A percentile compares a stretch with the other conserved stretches of the same genome.
Evolutionary conservation across 2,329 filamentous ascomycete species (phyloP).

Genomic region (Aspergillus neotritici): DNA sequence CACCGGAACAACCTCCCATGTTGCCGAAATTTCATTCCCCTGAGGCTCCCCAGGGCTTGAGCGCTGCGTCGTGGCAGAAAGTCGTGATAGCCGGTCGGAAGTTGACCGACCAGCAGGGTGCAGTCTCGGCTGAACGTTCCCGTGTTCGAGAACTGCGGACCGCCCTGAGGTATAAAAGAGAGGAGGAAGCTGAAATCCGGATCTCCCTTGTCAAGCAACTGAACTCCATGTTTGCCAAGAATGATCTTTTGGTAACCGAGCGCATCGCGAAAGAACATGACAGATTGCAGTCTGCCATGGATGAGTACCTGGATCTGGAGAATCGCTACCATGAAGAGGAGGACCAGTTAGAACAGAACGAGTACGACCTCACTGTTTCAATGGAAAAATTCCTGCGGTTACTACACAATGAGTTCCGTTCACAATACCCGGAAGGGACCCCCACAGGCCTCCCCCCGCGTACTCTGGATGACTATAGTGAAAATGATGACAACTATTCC

Average conservation of each 20-base stretch:
- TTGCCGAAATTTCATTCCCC: too few relatives aligned
- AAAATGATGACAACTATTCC: slow-evolving; percentile 2
- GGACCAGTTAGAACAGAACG: slow-evolving; percentile 22
- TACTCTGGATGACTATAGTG: too few relatives aligned
- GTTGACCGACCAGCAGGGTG: slow-evolving; percentile 11
- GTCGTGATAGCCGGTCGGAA: slow-evolving; percentile 4
- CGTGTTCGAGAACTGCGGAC: slow-evolving; percentile 19
- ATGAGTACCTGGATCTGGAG: slow-evolving; percentile 22
- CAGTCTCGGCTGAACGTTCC: slow-evolving; percentile 15
- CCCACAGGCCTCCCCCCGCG: neutral
- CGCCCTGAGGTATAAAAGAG: slow-evolving; percentile 20
- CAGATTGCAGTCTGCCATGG: slow-evolving; percentile 15
- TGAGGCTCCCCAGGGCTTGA: too few relatives aligned
- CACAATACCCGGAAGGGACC: neutral
- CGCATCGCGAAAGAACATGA: slow-evolving; percentile 13
- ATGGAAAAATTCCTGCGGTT: slow-evolving; percentile 13
- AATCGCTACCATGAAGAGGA: slow-evolving; percentile 21
- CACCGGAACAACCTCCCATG: too few relatives aligned
- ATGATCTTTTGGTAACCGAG: neutral
- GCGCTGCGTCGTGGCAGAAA: neutral
- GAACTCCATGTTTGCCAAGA: slow-evolving; percentile 14
- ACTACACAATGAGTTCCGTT: neutral
- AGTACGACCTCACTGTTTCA: slow-evolving; percentile 18
- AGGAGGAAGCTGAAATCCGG: slow-evolving; percentile 18
- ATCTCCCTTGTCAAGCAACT: slow-evolving; percentile 19